A percentile compares a stretch with the other conserved stretches of the same genome.
phyloP scores from a whole-genome alignment of 2,329 filamentous ascomycete genomes.

The Trichoderma atrobrunneum region DNA sequence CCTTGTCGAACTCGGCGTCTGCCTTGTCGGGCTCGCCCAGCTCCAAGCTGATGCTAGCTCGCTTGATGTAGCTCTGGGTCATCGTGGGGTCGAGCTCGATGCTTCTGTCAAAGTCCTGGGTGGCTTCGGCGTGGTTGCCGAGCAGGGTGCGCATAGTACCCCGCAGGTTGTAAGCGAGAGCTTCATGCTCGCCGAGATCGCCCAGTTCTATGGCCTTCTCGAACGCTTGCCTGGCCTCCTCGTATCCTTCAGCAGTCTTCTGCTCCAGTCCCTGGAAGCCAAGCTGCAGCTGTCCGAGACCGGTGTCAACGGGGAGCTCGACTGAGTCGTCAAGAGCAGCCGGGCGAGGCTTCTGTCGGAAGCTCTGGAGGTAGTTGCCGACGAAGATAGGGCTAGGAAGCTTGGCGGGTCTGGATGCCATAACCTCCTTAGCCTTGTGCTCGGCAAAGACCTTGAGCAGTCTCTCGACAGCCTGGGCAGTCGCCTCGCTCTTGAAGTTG shows the following conservation, averaged over 20 bases:
- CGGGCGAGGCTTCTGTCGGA: conserved; percentile 78
- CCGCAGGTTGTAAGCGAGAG: conserved; percentile 92
- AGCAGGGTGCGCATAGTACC: conserved; percentile 93
- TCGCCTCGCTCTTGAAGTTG: conserved; percentile 87
- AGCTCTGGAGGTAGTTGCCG: conserved; percentile 98
- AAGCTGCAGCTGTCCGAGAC: conserved; percentile 80
- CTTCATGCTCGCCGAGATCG: conserved; percentile 78
- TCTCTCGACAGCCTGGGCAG: conserved; percentile 85
- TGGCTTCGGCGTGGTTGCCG: conserved; percentile 79
- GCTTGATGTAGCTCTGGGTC: conserved; percentile 98
- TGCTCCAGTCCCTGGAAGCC: conserved; percentile 77
- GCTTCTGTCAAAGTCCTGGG: conserved; percentile 86
- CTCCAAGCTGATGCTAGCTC: conserved; percentile 96
- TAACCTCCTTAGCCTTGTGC: conserved; percentile 85
- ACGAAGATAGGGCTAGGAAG: conserved; percentile 95
- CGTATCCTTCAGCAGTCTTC: conserved; percentile 88
- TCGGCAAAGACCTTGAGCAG: conserved; percentile 96
- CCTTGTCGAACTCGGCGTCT: conserved; percentile 81
- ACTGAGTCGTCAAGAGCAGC: conserved; percentile 76
- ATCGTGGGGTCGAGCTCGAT: conserved; percentile 83
- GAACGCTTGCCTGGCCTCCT: conserved; percentile 81
- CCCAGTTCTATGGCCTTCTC: conserved; percentile 82
- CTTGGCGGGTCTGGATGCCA: conserved; percentile 80
- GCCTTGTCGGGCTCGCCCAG: conserved; percentile 85
- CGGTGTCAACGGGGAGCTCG: conserved; percentile 74